Evolutionary conservation across 108 stramenopile species (phyloP).

Genomic region (Seminavis robusta): DNA sequence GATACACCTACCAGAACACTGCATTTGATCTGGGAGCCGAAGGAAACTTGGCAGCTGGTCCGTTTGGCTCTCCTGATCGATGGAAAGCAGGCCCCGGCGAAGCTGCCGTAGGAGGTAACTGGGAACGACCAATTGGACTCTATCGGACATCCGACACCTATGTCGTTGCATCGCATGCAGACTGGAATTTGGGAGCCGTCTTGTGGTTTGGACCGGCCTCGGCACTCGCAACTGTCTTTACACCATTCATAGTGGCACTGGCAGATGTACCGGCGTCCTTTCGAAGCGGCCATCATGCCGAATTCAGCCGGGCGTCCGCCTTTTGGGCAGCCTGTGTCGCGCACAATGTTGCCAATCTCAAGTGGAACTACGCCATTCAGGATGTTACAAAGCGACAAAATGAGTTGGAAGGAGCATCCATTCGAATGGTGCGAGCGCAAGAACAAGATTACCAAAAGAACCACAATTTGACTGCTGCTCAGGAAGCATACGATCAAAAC

Average conservation of each 20-base stretch:
- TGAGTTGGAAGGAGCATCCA: constrained; percentile 22
- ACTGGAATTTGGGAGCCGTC: constrained; percentile 13
- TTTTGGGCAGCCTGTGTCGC: constrained; percentile 47
- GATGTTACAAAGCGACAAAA: constrained; percentile 24
- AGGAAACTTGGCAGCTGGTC: constrained; percentile 46
- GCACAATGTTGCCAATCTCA: constrained; percentile 44
- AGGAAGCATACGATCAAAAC: constrained; percentile 17
- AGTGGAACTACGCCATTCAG: constrained; percentile 40
- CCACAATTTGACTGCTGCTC: background rate
- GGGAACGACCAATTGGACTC: constrained; percentile 60
- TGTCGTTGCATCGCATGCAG: constrained; percentile 19
- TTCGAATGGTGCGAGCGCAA: background rate
- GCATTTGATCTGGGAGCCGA: constrained; percentile 40
- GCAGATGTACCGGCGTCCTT: constrained; percentile 36
- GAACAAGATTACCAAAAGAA: background rate
- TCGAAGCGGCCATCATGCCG: constrained; percentile 31
- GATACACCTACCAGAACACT: constrained; percentile 76
- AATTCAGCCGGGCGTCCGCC: constrained; percentile 22
- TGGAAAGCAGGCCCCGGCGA: constrained; percentile 38
- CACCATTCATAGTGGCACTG: constrained; percentile 34
- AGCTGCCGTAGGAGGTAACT: constrained; percentile 25
- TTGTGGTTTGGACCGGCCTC: constrained; percentile 49
- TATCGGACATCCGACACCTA: constrained; percentile 55
- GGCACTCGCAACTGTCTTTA: constrained; percentile 33
- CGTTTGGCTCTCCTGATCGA: constrained; percentile 43